A percentile compares a stretch with the other conserved stretches of the same genome.
These are phyloP conservation scores for Syzygium jambos DNA, from an alignment of 345 rosid genomes.

Conservation along the genomic window DNA sequence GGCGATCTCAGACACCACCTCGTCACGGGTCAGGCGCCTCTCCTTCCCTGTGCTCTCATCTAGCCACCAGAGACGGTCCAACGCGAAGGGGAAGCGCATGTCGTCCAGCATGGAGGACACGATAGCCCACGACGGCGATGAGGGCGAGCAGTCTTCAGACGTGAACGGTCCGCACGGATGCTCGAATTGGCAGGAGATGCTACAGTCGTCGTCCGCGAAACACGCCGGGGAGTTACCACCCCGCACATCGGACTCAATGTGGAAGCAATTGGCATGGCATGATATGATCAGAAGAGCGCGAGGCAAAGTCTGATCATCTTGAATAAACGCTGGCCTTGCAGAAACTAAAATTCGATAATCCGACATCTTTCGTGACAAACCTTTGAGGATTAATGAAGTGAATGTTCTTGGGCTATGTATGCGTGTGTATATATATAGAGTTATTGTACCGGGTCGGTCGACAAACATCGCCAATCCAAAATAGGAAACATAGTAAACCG, in stretches of 20 bases:
- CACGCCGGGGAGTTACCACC: not conserved
- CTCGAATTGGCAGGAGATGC: not conserved
- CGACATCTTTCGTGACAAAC: not conserved
- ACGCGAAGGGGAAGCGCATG: not conserved
- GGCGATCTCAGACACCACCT: not conserved
- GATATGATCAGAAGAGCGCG: not conserved
- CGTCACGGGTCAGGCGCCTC: not conserved
- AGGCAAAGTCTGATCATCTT: not conserved
- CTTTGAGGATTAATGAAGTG: not conserved
- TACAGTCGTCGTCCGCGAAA: not conserved
- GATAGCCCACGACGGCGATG: not conserved
- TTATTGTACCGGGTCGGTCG: too few species aligned
- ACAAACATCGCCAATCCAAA: too few species aligned
- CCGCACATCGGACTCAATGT: not conserved
- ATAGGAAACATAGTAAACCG: too few species aligned
- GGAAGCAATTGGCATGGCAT: not conserved
- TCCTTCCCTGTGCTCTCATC: not conserved
- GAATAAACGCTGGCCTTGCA: not conserved
- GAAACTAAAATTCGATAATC: not conserved
- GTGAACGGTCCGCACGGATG: fast-evolving
- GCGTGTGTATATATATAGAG: too few species aligned
- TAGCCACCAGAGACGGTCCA: not conserved
- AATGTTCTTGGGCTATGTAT: not conserved
- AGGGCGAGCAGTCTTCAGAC: not conserved
- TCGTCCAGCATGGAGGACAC: not conserved